Percentiles rank a stretch among this genome's conserved stretches.
Conservation (phyloP, 108 stramenopile genomes). For the Thalassiosira profunda region DNA sequence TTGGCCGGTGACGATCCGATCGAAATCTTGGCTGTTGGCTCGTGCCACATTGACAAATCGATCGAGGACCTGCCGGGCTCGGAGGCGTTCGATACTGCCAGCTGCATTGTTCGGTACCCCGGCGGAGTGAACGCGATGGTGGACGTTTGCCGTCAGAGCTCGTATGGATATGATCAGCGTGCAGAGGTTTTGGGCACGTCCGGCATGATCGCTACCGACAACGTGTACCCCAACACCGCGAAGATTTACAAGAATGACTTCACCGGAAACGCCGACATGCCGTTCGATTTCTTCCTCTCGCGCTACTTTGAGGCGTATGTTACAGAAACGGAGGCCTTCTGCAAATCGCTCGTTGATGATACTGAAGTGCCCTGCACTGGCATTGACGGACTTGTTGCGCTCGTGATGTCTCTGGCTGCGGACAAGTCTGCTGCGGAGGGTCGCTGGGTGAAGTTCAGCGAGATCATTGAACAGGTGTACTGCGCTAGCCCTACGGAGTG, state of each 20-base stretch:
- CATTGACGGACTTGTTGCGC: slow-evolving; percentile 94
- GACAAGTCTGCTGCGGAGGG: slow-evolving; percentile 89
- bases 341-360: slow-evolving; percentile 94
- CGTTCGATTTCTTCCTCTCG: slow-evolving; percentile 95
- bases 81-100: slow-evolving; percentile 95
- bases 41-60: slow-evolving; percentile 94
- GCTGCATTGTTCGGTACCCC: slow-evolving; percentile 92
- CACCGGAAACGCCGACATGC: slow-evolving; percentile 98
- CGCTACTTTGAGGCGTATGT: slow-evolving; percentile 97
- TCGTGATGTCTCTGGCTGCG: slow-evolving; percentile 96
- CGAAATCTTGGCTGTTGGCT: slow-evolving; percentile 90
- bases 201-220: slow-evolving; percentile 97
- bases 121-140: slow-evolving; percentile 91
- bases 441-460: slow-evolving; percentile 88
- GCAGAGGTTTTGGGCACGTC: slow-evolving; percentile 95
- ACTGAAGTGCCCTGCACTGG: slow-evolving; percentile 94
- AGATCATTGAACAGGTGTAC: slow-evolving; percentile 81
- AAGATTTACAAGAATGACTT: slow-evolving; percentile 89
- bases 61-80: slow-evolving; percentile 87
- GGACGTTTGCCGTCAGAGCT: slow-evolving; percentile 96
- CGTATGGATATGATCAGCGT: slow-evolving; percentile 97
- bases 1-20: slow-evolving; percentile 92
- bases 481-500: slow-evolving; percentile 69
- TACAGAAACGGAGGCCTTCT: slow-evolving; percentile 93
- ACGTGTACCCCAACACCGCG: slow-evolving; percentile 96